A percentile compares a stretch with the other conserved stretches of the same genome.
Evolutionary conservation across 257 asterid genomes (phyloP).

Genomic region (Gentiana dahurica): DNA sequence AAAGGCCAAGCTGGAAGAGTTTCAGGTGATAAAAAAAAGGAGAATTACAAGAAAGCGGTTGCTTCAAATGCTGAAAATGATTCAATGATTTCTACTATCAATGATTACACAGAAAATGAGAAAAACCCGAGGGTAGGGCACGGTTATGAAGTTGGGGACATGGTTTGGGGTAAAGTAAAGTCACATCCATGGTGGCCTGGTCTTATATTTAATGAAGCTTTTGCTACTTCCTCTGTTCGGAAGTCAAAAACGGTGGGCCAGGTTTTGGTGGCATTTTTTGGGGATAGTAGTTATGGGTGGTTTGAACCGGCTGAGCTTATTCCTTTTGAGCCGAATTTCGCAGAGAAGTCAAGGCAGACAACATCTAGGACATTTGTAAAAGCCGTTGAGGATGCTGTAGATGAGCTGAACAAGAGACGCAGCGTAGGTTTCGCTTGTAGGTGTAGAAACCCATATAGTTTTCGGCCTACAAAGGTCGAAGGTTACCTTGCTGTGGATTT

Average conservation of each 20-base stretch:
- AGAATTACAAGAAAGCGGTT: background rate
- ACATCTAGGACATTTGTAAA: constrained; percentile 36
- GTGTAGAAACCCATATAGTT: constrained; percentile 55
- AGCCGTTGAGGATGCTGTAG: constrained; percentile 87
- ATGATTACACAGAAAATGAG: constrained; percentile 42
- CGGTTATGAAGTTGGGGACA: constrained; percentile 75
- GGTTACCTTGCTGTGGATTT: constrained; percentile 61
- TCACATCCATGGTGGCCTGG: constrained; percentile 99
- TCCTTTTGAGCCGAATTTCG: constrained; percentile 63
- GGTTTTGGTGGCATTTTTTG: constrained; percentile 87
- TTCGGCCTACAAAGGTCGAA: constrained; percentile 39
- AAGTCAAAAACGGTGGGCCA: constrained; percentile 66
- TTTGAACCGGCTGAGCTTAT: constrained; percentile 66
- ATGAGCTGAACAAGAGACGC: constrained; percentile 64
- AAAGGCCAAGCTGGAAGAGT: background rate
- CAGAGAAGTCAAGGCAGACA: constrained; percentile 67
- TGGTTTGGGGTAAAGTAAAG: constrained; percentile 99
- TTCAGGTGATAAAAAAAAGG: background rate
- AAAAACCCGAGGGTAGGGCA: constrained; percentile 38
- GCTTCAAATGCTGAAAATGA: constrained; percentile 22
- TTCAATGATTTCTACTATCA: constrained; percentile 55
- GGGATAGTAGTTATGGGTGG: constrained; percentile 96
- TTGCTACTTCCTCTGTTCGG: constrained; percentile 61
- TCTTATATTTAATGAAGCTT: constrained; percentile 54
- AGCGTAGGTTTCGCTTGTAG: constrained; percentile 68